Evolutionary conservation across 768 basidiomycete genomes (phyloP).

Genomic region (Collybiopsis confluens): DNA sequence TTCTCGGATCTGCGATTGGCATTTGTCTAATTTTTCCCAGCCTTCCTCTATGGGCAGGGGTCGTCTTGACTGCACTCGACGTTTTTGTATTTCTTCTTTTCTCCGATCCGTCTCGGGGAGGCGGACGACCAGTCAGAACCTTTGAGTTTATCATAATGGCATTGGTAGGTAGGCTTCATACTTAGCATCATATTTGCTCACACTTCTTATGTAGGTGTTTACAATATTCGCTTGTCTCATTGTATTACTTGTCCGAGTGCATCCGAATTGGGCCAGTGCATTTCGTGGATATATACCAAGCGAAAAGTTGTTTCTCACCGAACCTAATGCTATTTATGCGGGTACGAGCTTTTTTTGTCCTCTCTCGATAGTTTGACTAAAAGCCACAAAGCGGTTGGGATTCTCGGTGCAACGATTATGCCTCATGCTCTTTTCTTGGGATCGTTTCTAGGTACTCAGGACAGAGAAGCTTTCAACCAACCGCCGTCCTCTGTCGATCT

Average conservation of each 20-base stretch:
- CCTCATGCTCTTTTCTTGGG: conserved; percentile 61
- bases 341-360: conserved; percentile 33
- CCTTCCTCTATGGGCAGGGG: conserved; percentile 53
- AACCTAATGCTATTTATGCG: conserved; percentile 47
- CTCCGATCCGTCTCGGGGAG: conserved; percentile 52
- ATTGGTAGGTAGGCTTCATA: conserved; percentile 37
- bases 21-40: conserved; percentile 58
- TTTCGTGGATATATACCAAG: conserved; percentile 71
- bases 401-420: conserved; percentile 75
- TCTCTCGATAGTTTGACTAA: too few relatives aligned
- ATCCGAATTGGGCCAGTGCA: conserved; percentile 61
- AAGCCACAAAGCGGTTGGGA: conserved; percentile 44
- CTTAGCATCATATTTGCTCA: too few relatives aligned
- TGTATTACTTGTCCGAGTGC: conserved; percentile 56
- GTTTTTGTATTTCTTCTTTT: conserved; percentile 58
- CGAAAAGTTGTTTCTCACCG: conserved; percentile 41
- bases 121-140: conserved; percentile 48
- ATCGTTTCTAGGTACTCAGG: conserved; percentile 55
- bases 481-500: conserved; percentile 5
- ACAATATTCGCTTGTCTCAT: conserved; percentile 65
- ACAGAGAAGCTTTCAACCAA: conserved; percentile 33
- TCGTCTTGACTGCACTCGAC: conserved; percentile 54
- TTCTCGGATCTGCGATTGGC: conserved; percentile 68
- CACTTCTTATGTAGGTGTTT: conserved; percentile 33
- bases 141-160: conserved; percentile 54